Percentiles rank a stretch among this genome's conserved stretches.
Evolutionary conservation across 352 stramenopile genomes (phyloP).

Genomic region (Pythium grandisporangium): DNA sequence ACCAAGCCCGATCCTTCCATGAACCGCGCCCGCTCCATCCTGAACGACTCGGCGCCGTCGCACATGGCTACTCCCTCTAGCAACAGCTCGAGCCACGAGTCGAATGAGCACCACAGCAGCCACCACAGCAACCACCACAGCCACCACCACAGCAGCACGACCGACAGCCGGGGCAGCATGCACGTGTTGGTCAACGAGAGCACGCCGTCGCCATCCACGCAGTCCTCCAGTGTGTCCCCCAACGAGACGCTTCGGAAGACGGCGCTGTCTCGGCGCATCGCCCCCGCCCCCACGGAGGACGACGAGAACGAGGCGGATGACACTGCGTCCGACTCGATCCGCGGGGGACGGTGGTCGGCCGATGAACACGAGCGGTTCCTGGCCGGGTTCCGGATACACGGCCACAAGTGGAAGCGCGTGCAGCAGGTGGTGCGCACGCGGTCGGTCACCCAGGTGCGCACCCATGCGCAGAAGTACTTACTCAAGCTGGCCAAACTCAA

Average conservation of each 20-base stretch:
- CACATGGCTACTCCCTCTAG: conserved; percentile 7
- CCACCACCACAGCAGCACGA: no score
- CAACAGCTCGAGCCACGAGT: conserved; percentile 12
- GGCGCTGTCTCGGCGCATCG: conserved; percentile 34
- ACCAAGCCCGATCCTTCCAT: conserved; percentile 34
- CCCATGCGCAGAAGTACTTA: conserved; percentile 84
- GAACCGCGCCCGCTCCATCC: conserved; percentile 20
- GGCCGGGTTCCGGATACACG: conserved; percentile 76
- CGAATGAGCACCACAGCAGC: conserved; percentile 1
- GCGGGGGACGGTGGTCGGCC: conserved; percentile 72
- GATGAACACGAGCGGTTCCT: conserved; percentile 85
- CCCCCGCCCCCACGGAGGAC: conserved; percentile 47
- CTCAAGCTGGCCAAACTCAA: conserved; percentile 87
- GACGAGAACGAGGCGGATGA: conserved; percentile 54
- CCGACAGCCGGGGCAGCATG: no score
- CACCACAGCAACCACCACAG: no score
- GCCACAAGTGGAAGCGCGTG: conserved; percentile 88
- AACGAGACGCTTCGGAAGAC: conserved; percentile 17
- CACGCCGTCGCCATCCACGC: background rate
- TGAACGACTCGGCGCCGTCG: conserved; percentile 15
- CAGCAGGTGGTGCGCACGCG: conserved; percentile 82
- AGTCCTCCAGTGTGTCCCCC: background rate
- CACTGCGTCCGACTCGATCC: conserved; percentile 39
- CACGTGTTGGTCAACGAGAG: no score
- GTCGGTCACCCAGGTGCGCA: conserved; percentile 85